Evolutionary conservation across 2,329 filamentous ascomycete genomes (phyloP).

Genomic region (Botryotinia convoluta): DNA sequence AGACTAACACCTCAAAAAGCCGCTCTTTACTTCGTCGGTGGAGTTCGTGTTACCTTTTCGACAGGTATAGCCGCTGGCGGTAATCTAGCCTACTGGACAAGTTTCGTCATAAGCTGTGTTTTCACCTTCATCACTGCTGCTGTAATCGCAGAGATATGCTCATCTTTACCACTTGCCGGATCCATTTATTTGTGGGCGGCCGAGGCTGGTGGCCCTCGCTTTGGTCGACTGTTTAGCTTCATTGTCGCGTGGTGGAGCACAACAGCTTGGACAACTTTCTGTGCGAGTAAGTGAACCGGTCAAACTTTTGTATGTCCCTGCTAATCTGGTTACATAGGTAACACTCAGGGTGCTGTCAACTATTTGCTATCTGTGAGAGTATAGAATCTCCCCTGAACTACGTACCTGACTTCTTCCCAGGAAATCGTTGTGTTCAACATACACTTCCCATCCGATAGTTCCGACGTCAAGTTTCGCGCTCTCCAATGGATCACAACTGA

Average conservation of each 20-base stretch:
- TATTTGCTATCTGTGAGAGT: constrained; percentile 22
- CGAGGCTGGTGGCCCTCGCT: constrained; percentile 19
- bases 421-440: constrained; percentile 24
- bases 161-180: constrained; percentile 20
- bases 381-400: not conserved
- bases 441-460: constrained; percentile 19
- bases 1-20: constrained; percentile 29
- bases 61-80: constrained; percentile 62
- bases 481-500: constrained; percentile 23
- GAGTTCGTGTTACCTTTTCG: constrained; percentile 58
- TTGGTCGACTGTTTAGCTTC: constrained; percentile 23
- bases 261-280: constrained; percentile 24
- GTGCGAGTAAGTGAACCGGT: constrained; percentile 11
- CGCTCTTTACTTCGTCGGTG: constrained; percentile 59
- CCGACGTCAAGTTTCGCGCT: constrained; percentile 21
- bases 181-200: constrained; percentile 25
- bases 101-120: constrained; percentile 44
- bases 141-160: constrained; percentile 25
- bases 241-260: constrained; percentile 24
- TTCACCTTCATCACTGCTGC: constrained; percentile 25
- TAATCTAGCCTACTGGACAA: constrained; percentile 61
- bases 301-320: not conserved
- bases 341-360: constrained; percentile 24
- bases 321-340: constrained; percentile 8
- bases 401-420: not conserved